Percentiles rank a stretch among this genome's conserved stretches.
phyloP scores from a whole-genome alignment of 345 rosid genomes.

The Citrus medica region DNA sequence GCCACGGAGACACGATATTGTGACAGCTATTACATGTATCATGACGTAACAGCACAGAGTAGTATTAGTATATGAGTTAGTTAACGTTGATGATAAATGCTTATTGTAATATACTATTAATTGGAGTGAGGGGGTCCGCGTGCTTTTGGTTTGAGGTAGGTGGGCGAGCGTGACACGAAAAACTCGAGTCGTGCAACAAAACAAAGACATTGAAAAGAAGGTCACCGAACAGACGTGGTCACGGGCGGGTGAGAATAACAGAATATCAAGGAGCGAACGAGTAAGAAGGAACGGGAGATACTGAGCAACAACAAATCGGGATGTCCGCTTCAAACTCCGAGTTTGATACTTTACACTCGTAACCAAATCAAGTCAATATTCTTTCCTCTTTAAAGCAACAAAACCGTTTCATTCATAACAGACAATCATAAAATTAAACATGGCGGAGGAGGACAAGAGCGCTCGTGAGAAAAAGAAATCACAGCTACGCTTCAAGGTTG shows the following conservation, averaged over 20 bases:
- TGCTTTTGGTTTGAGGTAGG: neutral
- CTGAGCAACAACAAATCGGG: conserved; percentile 9
- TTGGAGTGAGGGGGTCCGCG: neutral
- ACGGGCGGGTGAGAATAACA: neutral
- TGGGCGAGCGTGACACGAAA: neutral
- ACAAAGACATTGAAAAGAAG: neutral
- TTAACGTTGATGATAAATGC: too few relatives aligned
- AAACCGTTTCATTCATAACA: neutral
- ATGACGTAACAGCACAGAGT: too few relatives aligned
- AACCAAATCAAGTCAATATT: conserved; percentile 4
- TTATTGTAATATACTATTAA: too few relatives aligned
- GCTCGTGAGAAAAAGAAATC: conserved; percentile 11
- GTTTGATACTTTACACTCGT: conserved; percentile 20
- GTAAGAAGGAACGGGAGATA: conserved; percentile 10
- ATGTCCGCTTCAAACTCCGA: conserved; percentile 38
- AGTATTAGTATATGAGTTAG: too few relatives aligned
- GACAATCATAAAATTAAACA: neutral
- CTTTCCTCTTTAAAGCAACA: conserved; percentile 5
- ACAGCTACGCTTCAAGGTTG: neutral
- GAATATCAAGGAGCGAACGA: conserved; percentile 6
- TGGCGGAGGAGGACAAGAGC: neutral
- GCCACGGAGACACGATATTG: neutral
- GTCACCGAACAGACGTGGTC: neutral
- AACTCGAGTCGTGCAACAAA: neutral
- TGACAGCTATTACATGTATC: neutral